Base-by-base conservation (phyloP, 1,139 yeast species). In the Citeromyces siamensis region DNA sequence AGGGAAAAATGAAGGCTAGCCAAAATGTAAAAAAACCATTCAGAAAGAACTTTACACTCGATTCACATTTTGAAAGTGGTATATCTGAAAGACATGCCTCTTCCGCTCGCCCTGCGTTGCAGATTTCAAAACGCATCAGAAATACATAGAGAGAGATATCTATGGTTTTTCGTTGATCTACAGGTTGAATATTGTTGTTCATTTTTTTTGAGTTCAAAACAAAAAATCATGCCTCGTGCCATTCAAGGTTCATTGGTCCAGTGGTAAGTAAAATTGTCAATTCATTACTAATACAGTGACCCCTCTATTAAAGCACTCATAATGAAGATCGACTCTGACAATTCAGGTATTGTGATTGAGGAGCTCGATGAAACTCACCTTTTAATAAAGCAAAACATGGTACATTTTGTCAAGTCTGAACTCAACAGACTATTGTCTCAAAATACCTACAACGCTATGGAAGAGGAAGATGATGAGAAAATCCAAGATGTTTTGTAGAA, bases 321-420 rank as follows among this genome's bases (percentile, higher is more conserved):
- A 4, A 59, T 88, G 26, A 83, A 79, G 50, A 81, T 86, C 32
- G 95, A 86, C 54, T 61, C 83, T 0, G 71, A 71, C 31, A 60
- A 68, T 33, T 76, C 80, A 38, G 94, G 86, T 41, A 78, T 85
- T 4, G 81, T 86, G 5, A 65, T 58, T 34, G 66, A 74, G 56
- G 97, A 88, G 48, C 66, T 90, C 35, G 97, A 90, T 52, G 96
- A 88, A 33, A 82, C 93, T 2, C 96, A 90, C 56, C 58, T 90
- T 20, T 62, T 90, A 41, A 80, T 90, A 21, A 90, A 83, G 44
- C 79, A 79, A 28, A 71, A 71, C 33, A 80, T 78, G 57, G 82
- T 88, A 4, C 78, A 74, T 27, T 76, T 66, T 49, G 78, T 90
- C 39, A 88, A 86, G 49, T 63, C 59, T 39, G 94, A 88, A 53